Conservation (phyloP, 2,329 filamentous ascomycete genomes). For the Dactylella cylindrospora region DNA sequence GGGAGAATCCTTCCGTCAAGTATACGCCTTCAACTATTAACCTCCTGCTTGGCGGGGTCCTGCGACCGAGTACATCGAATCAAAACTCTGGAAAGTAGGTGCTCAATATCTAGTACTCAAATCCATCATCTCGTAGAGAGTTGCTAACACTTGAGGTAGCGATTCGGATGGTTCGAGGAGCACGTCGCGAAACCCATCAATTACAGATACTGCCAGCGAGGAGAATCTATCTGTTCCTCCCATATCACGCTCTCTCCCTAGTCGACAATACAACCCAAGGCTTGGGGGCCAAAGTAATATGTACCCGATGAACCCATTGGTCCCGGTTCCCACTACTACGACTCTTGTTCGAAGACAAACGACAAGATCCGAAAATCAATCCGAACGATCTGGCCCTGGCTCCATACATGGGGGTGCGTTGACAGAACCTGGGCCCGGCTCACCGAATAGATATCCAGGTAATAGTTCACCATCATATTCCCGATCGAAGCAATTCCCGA, state of each 20-base stretch:
- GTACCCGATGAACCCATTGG: conserved; percentile 10
- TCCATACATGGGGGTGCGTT: conserved; percentile 20
- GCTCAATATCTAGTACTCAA: background rate
- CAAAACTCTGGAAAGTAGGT: conserved; percentile 31
- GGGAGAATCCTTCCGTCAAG: conserved; percentile 41
- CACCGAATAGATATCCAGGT: conserved; percentile 12
- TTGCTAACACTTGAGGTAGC: conserved; percentile 14
- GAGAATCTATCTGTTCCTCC: conserved; percentile 29
- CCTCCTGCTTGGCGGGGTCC: conserved; percentile 10
- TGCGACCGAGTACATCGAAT: conserved; percentile 15
- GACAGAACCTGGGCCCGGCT: conserved; percentile 24
- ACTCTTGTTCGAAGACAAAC: conserved; percentile 21
- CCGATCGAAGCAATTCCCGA: conserved; percentile 17
- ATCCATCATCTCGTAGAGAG: background rate
- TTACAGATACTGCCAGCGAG: conserved; percentile 39
- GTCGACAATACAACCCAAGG: conserved; percentile 11
- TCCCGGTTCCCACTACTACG: conserved; percentile 12
- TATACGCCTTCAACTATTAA: conserved; percentile 36
- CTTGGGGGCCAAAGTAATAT: conserved; percentile 3
- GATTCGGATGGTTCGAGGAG: conserved; percentile 38
- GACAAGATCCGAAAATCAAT: conserved; percentile 23
- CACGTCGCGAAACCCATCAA: conserved; percentile 38
- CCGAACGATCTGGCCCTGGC: conserved; percentile 23
- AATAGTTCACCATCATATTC: conserved; percentile 13
- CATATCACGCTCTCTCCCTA: conserved; percentile 33